phyloP scores from a whole-genome alignment of 352 stramenopile species.

The Phytopythium litorale region DNA sequence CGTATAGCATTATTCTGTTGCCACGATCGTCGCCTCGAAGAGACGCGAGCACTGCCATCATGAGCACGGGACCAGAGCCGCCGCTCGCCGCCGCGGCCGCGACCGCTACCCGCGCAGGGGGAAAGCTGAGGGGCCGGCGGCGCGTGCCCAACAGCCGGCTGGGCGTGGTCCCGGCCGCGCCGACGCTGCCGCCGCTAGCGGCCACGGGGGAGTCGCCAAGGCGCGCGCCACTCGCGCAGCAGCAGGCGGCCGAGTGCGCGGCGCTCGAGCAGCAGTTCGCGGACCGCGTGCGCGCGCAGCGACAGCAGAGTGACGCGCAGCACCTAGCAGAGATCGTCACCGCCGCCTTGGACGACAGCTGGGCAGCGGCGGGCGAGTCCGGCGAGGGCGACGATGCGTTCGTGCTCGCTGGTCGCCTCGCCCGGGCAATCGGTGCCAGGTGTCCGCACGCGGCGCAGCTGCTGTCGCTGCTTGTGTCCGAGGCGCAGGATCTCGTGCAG shows the following conservation, averaged over 20 bases:
- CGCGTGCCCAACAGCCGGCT: slow-evolving; percentile 16
- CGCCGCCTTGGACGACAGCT: background rate
- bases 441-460: slow-evolving; percentile 19
- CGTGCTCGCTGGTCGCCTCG: slow-evolving; percentile 1
- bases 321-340: background rate
- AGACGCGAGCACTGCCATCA: background rate
- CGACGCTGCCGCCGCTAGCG: slow-evolving; percentile 14
- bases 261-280: slow-evolving; percentile 16
- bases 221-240: slow-evolving; percentile 4
- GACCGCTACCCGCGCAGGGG: background rate
- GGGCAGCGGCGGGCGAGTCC: background rate
- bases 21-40: background rate
- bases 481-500: slow-evolving; percentile 15
- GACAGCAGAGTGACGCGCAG: slow-evolving; percentile 4
- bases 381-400: slow-evolving; percentile 15
- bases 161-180: slow-evolving; percentile 8
- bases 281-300: slow-evolving; percentile 15
- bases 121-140: background rate
- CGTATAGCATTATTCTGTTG: no score
- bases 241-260: slow-evolving; percentile 15
- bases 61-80: background rate
- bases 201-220: background rate
- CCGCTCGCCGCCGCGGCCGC: background rate
- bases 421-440: slow-evolving; percentile 3
- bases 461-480: slow-evolving; percentile 7